Percentiles rank a stretch among this genome's conserved stretches.
These are phyloP conservation scores for Rhododendron ovatum DNA, from an alignment of 148 eudicot species.

Conservation along the genomic window DNA sequence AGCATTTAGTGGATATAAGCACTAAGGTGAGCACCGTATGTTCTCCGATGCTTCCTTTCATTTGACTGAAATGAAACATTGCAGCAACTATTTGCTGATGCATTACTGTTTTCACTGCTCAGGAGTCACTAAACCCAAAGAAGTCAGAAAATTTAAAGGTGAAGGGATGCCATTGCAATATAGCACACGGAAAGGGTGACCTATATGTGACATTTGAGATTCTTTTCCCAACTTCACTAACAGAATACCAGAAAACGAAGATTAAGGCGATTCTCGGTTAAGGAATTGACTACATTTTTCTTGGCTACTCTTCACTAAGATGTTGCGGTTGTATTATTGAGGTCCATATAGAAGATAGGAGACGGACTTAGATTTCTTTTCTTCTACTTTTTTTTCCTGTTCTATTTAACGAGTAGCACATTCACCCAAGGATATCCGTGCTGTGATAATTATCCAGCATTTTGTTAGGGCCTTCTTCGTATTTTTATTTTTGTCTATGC, in stretches of 20 bases:
- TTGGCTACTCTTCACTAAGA: not conserved
- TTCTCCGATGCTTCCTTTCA: not conserved
- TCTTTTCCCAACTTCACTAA: conserved; percentile 73
- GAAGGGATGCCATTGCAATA: conserved; percentile 91
- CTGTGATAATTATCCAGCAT: not conserved
- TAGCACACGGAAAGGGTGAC: conserved; percentile 84
- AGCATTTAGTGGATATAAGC: conserved; percentile 66
- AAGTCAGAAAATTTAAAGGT: conserved; percentile 81
- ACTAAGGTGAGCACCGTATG: conserved; percentile 49
- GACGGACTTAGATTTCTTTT: not conserved
- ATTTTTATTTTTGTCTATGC: not conserved
- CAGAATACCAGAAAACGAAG: conserved; percentile 76
- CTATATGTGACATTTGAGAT: conserved; percentile 75
- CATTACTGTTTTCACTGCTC: conserved; percentile 1
- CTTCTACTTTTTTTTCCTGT: not conserved
- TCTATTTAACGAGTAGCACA: not conserved
- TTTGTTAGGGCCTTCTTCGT: not conserved
- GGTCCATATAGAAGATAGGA: conserved; percentile 5
- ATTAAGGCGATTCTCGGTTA: conserved; percentile 66
- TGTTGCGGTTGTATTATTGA: conserved; percentile 24
- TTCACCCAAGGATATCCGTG: not conserved
- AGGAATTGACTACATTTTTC: not conserved
- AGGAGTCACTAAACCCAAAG: conserved; percentile 85
- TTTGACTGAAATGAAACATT: not conserved
- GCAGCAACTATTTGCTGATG: not conserved